Evolutionary conservation across 1,284 basidiomycete species (phyloP).

Genomic region (Microbotryomycetes sp.): DNA sequence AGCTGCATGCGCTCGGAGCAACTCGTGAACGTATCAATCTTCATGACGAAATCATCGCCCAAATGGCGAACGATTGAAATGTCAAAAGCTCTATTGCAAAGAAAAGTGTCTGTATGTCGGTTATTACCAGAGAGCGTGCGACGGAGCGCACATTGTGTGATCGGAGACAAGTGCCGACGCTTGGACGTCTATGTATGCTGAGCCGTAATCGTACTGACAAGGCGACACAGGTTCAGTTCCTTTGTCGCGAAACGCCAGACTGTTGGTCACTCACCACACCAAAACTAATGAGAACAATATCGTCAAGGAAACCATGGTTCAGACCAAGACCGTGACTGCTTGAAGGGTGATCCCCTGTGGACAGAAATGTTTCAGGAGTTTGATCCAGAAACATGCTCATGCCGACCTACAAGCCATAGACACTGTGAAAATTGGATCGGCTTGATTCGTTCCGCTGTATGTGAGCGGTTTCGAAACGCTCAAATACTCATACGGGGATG

Average conservation of each 20-base stretch:
- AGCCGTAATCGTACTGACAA: constrained; percentile 8
- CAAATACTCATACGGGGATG: constrained; percentile 21
- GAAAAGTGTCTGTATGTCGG: not conserved
- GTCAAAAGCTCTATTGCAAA: too few species aligned
- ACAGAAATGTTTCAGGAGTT: not conserved
- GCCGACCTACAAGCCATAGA: constrained; percentile 16
- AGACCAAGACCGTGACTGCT: constrained; percentile 14
- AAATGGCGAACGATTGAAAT: too few species aligned
- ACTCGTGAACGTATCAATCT: too few species aligned
- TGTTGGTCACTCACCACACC: constrained; percentile 11
- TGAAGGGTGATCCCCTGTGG: constrained; percentile 14
- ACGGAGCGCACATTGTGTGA: not conserved
- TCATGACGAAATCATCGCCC: too few species aligned
- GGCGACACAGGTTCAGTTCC: not conserved
- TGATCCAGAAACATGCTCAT: not conserved
- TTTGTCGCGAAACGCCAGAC: not conserved
- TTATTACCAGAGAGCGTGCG: not conserved
- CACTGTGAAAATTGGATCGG: constrained; percentile 27
- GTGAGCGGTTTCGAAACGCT: constrained; percentile 24
- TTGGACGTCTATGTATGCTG: constrained; percentile 4
- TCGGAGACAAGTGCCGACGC: not conserved
- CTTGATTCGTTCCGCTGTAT: constrained; percentile 26
- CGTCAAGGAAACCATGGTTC: constrained; percentile 27
- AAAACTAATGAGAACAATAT: constrained; percentile 19
- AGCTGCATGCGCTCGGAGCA: too few species aligned